A percentile compares a stretch with the other conserved stretches of the same genome.
phyloP scores from a whole-genome alignment of 805 yeast genomes.

The Diddensiella santjacobensis region DNA sequence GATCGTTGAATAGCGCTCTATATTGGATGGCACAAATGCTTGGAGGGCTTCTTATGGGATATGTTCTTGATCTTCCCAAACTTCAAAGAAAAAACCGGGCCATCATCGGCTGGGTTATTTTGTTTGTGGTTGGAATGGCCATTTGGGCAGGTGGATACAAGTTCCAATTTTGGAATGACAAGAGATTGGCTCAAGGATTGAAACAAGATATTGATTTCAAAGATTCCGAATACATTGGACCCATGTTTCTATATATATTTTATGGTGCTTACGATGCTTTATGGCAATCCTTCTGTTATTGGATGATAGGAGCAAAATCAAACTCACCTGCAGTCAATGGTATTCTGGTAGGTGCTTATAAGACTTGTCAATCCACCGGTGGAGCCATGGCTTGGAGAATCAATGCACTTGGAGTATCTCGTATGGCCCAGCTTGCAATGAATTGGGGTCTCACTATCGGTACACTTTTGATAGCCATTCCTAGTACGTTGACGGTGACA shows the following conservation, averaged over 20 bases:
- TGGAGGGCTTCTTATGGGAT: slow-evolving; percentile 51
- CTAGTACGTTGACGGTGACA: slow-evolving; percentile 33
- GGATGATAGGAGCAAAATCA: slow-evolving; percentile 55
- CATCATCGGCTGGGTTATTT: slow-evolving; percentile 41
- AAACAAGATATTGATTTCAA: slow-evolving; percentile 42
- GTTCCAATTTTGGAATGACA: slow-evolving; percentile 38
- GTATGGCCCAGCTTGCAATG: slow-evolving; percentile 44
- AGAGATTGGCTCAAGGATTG: slow-evolving; percentile 13
- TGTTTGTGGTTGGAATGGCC: slow-evolving; percentile 41
- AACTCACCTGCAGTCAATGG: slow-evolving; percentile 53
- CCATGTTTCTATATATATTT: slow-evolving; percentile 58
- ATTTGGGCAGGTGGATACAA: slow-evolving; percentile 60
- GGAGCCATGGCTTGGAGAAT: slow-evolving; percentile 61
- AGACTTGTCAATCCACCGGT: slow-evolving; percentile 59
- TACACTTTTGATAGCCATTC: slow-evolving; percentile 46
- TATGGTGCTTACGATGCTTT: slow-evolving; percentile 58
- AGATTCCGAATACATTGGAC: slow-evolving; percentile 47
- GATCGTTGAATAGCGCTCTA: slow-evolving; percentile 56
- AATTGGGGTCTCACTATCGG: slow-evolving; percentile 52
- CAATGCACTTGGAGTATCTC: slow-evolving; percentile 40
- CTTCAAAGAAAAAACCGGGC: slow-evolving; percentile 45
- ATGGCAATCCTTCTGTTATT: slow-evolving; percentile 54
- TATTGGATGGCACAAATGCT: slow-evolving; percentile 61
- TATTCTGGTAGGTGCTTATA: slow-evolving; percentile 56
- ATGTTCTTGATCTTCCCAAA: slow-evolving; percentile 42